phyloP scores from a whole-genome alignment of 352 stramenopile genomes.

The Pythium volutum region DNA sequence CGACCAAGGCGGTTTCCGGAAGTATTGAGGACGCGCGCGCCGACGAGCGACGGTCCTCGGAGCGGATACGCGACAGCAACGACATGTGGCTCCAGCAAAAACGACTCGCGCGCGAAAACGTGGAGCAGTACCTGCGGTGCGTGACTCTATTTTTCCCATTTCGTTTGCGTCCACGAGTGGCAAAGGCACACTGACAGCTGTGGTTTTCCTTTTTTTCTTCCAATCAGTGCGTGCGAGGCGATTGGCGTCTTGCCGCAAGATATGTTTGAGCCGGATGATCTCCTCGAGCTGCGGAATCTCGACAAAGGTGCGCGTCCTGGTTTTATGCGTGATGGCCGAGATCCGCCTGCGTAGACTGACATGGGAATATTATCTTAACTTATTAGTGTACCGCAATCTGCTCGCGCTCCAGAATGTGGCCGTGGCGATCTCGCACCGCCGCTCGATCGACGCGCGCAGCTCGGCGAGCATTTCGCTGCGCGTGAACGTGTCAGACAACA shows the following conservation, averaged over 20 bases:
- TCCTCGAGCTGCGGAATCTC: slow-evolving; percentile 54
- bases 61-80: slow-evolving; percentile 23
- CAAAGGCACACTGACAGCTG: neutral
- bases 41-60: slow-evolving; percentile 16
- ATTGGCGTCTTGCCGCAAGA: slow-evolving; percentile 58
- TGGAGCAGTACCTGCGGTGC: slow-evolving; percentile 68
- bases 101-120: slow-evolving; percentile 35
- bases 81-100: slow-evolving; percentile 31
- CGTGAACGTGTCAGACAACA: slow-evolving; percentile 3
- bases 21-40: slow-evolving; percentile 1
- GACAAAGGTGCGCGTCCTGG: slow-evolving; percentile 47
- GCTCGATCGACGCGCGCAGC: slow-evolving; percentile 79
- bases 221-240: slow-evolving; percentile 54
- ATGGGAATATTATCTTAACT: neutral
- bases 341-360: neutral
- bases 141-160: neutral
- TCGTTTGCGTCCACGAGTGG: too few species aligned
- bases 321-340: neutral
- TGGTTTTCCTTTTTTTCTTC: neutral
- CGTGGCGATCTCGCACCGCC: slow-evolving; percentile 66
- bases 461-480: slow-evolving; percentile 35
- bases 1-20: neutral
- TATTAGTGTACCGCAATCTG: slow-evolving; percentile 76
- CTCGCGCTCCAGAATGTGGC: slow-evolving; percentile 68
- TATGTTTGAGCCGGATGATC: slow-evolving; percentile 71